Base-by-base conservation (phyloP, 176 grass and related monocot species). In the Bromus sterilis region DNA sequence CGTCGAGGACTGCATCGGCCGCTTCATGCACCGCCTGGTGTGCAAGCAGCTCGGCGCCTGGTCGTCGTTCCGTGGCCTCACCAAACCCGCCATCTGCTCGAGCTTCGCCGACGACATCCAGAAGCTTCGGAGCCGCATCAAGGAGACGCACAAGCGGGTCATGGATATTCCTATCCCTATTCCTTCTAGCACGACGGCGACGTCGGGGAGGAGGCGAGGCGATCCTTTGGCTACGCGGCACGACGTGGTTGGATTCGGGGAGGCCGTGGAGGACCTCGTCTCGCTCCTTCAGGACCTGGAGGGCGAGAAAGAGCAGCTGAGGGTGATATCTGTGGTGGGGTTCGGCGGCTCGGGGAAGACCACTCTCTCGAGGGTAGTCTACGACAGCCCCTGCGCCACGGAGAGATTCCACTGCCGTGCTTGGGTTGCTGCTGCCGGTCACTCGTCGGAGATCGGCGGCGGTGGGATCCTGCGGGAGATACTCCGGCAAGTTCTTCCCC, bases 321-420 rank as follows among this genome's bases (percentile, higher is more conserved):
- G 80, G 25, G 67, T 83, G 51, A 46, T 83, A 28, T 83, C 80
- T 7, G 1, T 83, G 2, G 66, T 83, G 9, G 80, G 80, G 2
- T 60, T 74, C 21, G 80, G 66, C 8, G 80, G 80, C 11, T 35
- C 41, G 26, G 66, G 80, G 28, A 74, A 83, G 80, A 83, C 80
- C 11, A 83, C 80, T 2, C 80, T 83, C 7, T 66, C 67, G 1
- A 64, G 2, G 29, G 46, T 41, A 49, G 80, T 83, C 32, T 75
- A 74, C 8, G 26, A 72, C 18, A 60, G 32, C 29, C 10, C 48
- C 26, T 2, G 51, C 6, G 42, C 55, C 12, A 57, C 57, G 74
- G 74, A 26, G 32, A 59, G 8, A 30, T 83, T 83, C 31, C 5
- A 2, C 13, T 30, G 24, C 36, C 66, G 66, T 34, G 70, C 63